Base-by-base conservation (phyloP, 306 rosid genomes). In the Prunus mume region DNA sequence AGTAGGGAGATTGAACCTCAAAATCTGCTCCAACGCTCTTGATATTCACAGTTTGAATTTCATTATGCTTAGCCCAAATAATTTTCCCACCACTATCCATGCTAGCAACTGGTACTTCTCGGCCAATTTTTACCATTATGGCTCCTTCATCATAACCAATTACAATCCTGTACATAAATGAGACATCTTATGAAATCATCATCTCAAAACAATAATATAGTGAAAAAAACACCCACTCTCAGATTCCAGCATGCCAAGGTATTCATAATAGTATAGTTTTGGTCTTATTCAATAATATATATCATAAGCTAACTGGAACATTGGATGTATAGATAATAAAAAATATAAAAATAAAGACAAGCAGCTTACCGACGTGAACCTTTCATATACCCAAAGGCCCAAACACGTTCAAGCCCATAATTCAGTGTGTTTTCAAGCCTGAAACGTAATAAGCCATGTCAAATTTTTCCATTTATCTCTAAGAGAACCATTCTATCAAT, bases 381-480 rank as follows among this genome's bases (percentile, higher is more conserved):
- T 83, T 90, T 96, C 88, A 96, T 78, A 82, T 91, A 92, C 79
- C 96, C 99, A 87, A 96, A 74, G 71, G 98, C 92, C 99, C 99
- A 96, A 82, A 96, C 99, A 85, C 99, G 92, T 84, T 96, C 99
- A 68, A 96, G 98, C 56, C 98, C 96, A 86, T 96, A 96, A 80
- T 96, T 96, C 84, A 96, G 81, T 43, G 99, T 96, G 90, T 90
- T 96, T 84, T 96, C 99, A 71, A 96, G 99, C 94, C 99, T 96
- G 93, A 73, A 83, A 65, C 65, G 55, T 43, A 71, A 49, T 4
- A 50, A 22, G 27, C 24, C 52, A 69, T 43, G 15, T 46, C 9
- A 68, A 50, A 3, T 0, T 22, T 22, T 14, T 5, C 47, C 38
- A 12, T 55, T 55, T 55, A 32, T 34, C 24, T 38, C 5, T 57